phyloP scores from a whole-genome alignment of 371 early-diverging fungal genomes.

The Lichtheimia ornata region DNA sequence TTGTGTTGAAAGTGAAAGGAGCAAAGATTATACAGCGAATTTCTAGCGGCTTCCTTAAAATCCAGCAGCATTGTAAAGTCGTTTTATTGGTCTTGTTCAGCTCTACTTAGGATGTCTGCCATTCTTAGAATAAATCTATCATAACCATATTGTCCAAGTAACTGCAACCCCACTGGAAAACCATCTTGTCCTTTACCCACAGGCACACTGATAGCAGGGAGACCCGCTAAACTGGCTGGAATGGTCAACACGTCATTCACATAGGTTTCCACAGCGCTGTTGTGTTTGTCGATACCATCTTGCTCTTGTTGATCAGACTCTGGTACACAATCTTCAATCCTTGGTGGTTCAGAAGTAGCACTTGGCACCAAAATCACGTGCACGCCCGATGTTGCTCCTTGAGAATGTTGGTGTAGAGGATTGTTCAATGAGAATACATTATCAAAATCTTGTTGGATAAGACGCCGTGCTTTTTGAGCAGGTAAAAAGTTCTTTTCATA shows the following conservation, averaged over 20 bases:
- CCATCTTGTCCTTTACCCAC: conserved; percentile 42
- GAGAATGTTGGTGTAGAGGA: conserved; percentile 8
- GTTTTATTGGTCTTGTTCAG: too few species aligned
- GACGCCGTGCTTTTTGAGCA: conserved; percentile 79
- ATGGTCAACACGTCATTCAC: conserved; percentile 90
- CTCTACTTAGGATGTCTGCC: conserved; percentile 14
- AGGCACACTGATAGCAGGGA: conserved; percentile 74
- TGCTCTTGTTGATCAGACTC: conserved; percentile 19
- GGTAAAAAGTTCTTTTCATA: conserved; percentile 72
- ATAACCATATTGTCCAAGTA: conserved; percentile 81
- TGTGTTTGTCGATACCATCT: conserved; percentile 5
- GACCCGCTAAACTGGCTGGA: conserved; percentile 83
- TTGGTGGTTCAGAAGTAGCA: conserved; percentile 69
- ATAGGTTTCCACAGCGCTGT: conserved; percentile 53
- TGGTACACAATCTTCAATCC: conserved; percentile 25
- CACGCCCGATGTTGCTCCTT: conserved; percentile 28
- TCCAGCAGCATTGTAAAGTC: too few species aligned
- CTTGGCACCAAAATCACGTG: conserved; percentile 78
- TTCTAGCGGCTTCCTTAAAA: too few species aligned
- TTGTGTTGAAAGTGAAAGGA: conserved; percentile 13
- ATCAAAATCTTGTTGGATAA: conserved; percentile 83
- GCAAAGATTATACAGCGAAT: too few species aligned
- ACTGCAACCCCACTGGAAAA: conserved; percentile 80
- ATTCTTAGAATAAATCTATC: conserved; percentile 62
- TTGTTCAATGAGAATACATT: conserved; percentile 59